A percentile compares a stretch with the other conserved stretches of the same genome.
Conservation (phyloP, 2,329 filamentous ascomycete species). For the Septoria petroselini region DNA sequence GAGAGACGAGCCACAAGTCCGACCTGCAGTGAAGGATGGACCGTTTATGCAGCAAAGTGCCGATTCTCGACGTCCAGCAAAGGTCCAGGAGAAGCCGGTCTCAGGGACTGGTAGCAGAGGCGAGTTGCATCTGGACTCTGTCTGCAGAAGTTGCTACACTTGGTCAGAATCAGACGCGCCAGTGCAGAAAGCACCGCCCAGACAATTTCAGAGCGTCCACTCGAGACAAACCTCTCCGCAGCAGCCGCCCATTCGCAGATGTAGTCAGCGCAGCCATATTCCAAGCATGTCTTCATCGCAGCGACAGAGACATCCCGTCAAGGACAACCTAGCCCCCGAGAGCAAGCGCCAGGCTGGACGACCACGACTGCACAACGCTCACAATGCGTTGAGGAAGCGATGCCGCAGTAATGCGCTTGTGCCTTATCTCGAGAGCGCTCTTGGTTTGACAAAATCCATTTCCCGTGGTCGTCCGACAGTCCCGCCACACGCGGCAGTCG, state of each 20-base stretch:
- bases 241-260: neutral
- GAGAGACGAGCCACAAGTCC: neutral
- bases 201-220: neutral
- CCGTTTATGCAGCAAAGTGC: neutral
- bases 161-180: slow-evolving; percentile 42
- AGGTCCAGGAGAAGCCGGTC: slow-evolving; percentile 39
- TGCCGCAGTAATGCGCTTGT: neutral
- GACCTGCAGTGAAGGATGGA: neutral
- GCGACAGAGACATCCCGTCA: no score
- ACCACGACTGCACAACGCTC: no score
- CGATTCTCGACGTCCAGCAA: slow-evolving; percentile 27
- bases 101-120: slow-evolving; percentile 41
- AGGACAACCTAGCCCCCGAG: no score
- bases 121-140: slow-evolving; percentile 25
- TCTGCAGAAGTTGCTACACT: slow-evolving; percentile 40
- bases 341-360: no score
- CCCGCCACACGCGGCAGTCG: neutral
- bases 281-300: neutral
- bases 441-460: neutral
- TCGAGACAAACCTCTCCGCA: no score
- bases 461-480: neutral
- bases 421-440: slow-evolving; percentile 4
- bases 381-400: no score
- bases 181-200: neutral
- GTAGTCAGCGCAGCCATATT: no score